These are phyloP conservation scores for Uncinocarpus reesii DNA, from an alignment of 2,329 filamentous ascomycete genomes.

Conservation along the genomic window DNA sequence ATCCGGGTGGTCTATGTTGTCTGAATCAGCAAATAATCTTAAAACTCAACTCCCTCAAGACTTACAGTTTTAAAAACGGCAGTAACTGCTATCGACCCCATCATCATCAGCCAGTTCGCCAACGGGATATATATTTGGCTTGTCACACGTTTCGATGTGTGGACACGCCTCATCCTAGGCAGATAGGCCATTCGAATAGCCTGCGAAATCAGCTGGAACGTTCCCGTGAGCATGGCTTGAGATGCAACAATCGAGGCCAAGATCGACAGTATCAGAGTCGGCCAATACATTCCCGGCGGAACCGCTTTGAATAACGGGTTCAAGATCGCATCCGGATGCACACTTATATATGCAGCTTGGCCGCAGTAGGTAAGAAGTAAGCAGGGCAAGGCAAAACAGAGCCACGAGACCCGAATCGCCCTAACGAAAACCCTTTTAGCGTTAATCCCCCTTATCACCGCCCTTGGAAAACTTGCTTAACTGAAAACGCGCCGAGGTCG, in stretches of 20 bases:
- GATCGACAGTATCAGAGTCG: slow-evolving; percentile 57
- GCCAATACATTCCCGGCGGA: slow-evolving; percentile 58
- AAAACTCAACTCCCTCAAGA: not conserved
- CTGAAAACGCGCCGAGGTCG: slow-evolving; percentile 59
- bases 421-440: slow-evolving; percentile 20
- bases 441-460: slow-evolving; percentile 33
- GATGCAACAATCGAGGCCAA: slow-evolving; percentile 64
- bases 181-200: slow-evolving; percentile 66
- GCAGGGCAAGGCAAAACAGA: slow-evolving; percentile 58
- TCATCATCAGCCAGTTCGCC: slow-evolving; percentile 67
- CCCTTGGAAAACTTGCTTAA: slow-evolving; percentile 14
- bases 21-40: not conserved
- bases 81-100: slow-evolving; percentile 63
- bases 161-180: slow-evolving; percentile 62
- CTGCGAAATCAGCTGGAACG: slow-evolving; percentile 60
- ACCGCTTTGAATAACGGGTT: slow-evolving; percentile 67
- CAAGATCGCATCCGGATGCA: slow-evolving; percentile 49
- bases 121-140: slow-evolving; percentile 68
- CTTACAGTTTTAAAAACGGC: slow-evolving; percentile 56
- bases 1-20: slow-evolving; percentile 49
- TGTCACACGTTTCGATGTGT: slow-evolving; percentile 60
- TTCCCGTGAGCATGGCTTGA: slow-evolving; percentile 67
- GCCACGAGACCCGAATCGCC: slow-evolving; percentile 64
- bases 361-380: slow-evolving; percentile 53
- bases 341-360: slow-evolving; percentile 62